Conservation (phyloP, 345 rosid genomes). For the Rhodomyrtus tomentosa region DNA sequence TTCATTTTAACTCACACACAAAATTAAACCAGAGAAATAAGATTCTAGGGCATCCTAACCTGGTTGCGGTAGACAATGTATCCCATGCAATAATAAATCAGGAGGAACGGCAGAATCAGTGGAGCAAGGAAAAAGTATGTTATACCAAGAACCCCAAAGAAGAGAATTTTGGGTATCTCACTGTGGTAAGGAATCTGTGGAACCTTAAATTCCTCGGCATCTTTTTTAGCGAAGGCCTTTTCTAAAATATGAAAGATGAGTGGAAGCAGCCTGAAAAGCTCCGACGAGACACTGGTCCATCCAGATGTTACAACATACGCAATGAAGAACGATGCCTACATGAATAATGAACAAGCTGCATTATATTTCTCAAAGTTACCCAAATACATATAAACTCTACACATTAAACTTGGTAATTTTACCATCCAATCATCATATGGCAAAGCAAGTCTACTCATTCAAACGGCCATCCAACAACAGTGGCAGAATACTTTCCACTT, state of each 20-base stretch:
- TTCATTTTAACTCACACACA: background rate
- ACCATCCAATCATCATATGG: background rate
- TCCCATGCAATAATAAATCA: conserved; percentile 75
- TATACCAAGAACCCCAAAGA: conserved; percentile 79
- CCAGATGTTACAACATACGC: conserved; percentile 90
- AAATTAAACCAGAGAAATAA: background rate
- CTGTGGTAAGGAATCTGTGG: conserved; percentile 57
- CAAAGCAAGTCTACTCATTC: background rate
- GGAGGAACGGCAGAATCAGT: conserved; percentile 74
- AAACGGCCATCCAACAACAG: background rate
- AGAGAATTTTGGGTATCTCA: conserved; percentile 56
- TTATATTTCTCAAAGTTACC: background rate
- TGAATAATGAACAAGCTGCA: conserved; percentile 4
- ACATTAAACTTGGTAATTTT: background rate
- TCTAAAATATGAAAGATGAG: conserved; percentile 31
- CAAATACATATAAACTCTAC: background rate
- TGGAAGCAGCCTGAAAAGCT: conserved; percentile 55
- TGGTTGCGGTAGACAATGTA: conserved; percentile 87
- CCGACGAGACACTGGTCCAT: conserved; percentile 83
- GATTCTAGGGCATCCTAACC: conserved; percentile 21
- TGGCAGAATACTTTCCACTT: background rate
- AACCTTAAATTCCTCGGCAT: conserved; percentile 39
- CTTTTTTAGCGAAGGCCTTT: conserved; percentile 24
- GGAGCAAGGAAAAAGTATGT: conserved; percentile 88
- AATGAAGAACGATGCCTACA: conserved; percentile 85